Evolutionary conservation across 495 filamentous ascomycete species (phyloP).

Genomic region (Gamarada debralockiae): DNA sequence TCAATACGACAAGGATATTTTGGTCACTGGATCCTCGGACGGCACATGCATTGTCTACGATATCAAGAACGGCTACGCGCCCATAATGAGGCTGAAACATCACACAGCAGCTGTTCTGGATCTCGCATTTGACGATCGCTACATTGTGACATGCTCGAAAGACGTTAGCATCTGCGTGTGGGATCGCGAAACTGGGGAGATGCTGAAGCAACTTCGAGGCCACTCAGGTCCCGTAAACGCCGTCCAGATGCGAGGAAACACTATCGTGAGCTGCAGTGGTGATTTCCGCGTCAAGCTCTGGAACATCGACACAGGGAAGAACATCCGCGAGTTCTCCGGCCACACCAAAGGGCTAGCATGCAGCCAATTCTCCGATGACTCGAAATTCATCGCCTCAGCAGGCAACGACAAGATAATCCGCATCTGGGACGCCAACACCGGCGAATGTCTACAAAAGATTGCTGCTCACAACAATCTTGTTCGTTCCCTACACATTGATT

Average conservation of each 20-base stretch:
- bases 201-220: slow-evolving; percentile 72
- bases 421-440: slow-evolving; percentile 89
- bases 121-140: slow-evolving; percentile 82
- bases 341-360: slow-evolving; percentile 91
- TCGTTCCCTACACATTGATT: slow-evolving; percentile 84
- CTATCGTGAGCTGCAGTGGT: slow-evolving; percentile 86
- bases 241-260: slow-evolving; percentile 86
- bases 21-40: slow-evolving; percentile 94
- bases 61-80: slow-evolving; percentile 68
- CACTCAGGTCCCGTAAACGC: slow-evolving; percentile 93
- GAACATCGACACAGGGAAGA: slow-evolving; percentile 82
- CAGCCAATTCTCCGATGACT: slow-evolving; percentile 92
- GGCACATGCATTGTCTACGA: slow-evolving; percentile 89
- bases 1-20: slow-evolving; percentile 85
- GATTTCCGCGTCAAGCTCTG: slow-evolving; percentile 91
- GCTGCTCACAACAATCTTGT: slow-evolving; percentile 78
- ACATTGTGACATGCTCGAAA: slow-evolving; percentile 96
- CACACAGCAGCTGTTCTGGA: slow-evolving; percentile 90
- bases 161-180: slow-evolving; percentile 89
- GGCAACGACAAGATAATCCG: slow-evolving; percentile 93
- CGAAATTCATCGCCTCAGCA: slow-evolving; percentile 80
- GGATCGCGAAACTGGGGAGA: slow-evolving; percentile 72
- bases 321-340: slow-evolving; percentile 81
- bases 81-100: slow-evolving; percentile 67
- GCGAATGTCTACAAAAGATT: slow-evolving; percentile 73